Evolutionary conservation across 139 green algal genomes (phyloP).

Genomic region (Dunaliella primolecta): DNA sequence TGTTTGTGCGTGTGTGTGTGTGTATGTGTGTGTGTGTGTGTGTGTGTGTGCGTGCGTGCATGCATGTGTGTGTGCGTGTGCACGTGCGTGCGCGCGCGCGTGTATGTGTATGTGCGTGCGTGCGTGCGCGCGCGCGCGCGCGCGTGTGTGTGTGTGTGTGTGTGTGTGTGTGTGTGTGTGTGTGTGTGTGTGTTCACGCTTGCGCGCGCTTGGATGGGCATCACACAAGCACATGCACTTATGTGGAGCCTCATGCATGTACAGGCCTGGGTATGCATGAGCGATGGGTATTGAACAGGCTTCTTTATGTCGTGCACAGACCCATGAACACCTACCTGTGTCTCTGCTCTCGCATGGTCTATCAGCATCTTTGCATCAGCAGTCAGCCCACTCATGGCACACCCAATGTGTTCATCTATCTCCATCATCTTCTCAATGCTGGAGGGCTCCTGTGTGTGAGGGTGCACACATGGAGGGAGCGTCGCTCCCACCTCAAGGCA

Average conservation of each 20-base stretch:
- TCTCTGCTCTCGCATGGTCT: constrained; percentile 92
- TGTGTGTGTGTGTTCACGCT: no score
- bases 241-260: no score
- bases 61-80: background rate
- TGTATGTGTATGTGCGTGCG: background rate
- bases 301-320: background rate
- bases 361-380: constrained; percentile 95
- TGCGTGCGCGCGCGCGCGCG: no score
- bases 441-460: constrained; percentile 71
- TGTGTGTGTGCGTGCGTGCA: background rate
- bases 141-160: no score
- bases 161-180: no score
- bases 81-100: background rate
- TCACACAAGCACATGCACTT: no score
- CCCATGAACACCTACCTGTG: constrained; percentile 57
- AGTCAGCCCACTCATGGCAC: constrained; percentile 95
- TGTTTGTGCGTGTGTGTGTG: no score
- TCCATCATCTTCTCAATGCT: constrained; percentile 97
- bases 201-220: no score
- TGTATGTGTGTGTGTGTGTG: background rate
- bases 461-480: no score
- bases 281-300: no score
- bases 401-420: constrained; percentile 93
- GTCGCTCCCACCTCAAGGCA: no score
- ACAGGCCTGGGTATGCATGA: no score